Evolutionary conservation across 1,284 basidiomycete species (phyloP).

Genomic region (Porogramme epimiltina): DNA sequence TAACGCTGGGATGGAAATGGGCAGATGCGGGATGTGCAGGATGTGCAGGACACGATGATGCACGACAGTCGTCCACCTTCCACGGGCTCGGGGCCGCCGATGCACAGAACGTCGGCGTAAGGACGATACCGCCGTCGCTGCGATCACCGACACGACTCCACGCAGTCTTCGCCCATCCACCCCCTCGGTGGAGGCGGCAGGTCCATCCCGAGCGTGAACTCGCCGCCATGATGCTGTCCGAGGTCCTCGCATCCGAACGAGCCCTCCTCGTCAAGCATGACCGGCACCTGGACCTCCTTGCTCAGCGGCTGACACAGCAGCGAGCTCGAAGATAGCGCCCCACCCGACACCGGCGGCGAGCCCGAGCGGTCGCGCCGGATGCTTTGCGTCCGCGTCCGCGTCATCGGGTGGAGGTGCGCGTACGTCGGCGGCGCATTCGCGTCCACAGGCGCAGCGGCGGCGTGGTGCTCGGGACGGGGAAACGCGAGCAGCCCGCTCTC

Average conservation of each 20-base stretch:
- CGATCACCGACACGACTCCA: not conserved
- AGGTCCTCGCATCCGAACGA: slow-evolving; percentile 12
- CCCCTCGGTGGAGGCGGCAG: slow-evolving; percentile 17
- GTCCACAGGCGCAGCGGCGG: not conserved
- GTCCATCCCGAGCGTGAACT: slow-evolving; percentile 33
- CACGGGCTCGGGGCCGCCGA: not conserved
- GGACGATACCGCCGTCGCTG: not conserved
- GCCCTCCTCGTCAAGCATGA: slow-evolving; percentile 21
- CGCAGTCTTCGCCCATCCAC: slow-evolving; percentile 9
- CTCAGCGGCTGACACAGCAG: slow-evolving; percentile 26
- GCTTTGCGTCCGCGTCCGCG: slow-evolving; percentile 32
- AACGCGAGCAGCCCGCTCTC: slow-evolving; percentile 23
- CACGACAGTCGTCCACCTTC: too few relatives aligned
- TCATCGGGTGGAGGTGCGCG: slow-evolving; percentile 22
- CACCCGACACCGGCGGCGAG: slow-evolving; percentile 1
- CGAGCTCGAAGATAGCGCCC: slow-evolving; percentile 16
- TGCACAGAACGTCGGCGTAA: not conserved
- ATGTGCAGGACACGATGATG: too few relatives aligned
- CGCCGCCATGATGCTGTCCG: slow-evolving; percentile 13
- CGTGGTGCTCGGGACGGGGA: slow-evolving; percentile 4
- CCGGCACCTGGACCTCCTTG: slow-evolving; percentile 19
- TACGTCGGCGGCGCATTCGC: slow-evolving; percentile 11
- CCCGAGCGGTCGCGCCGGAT: slow-evolving; percentile 24
- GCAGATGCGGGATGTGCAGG: too few relatives aligned
- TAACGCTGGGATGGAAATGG: too few relatives aligned